phyloP scores from a whole-genome alignment of 1,284 basidiomycete species.

The Termitomyces sp. region DNA sequence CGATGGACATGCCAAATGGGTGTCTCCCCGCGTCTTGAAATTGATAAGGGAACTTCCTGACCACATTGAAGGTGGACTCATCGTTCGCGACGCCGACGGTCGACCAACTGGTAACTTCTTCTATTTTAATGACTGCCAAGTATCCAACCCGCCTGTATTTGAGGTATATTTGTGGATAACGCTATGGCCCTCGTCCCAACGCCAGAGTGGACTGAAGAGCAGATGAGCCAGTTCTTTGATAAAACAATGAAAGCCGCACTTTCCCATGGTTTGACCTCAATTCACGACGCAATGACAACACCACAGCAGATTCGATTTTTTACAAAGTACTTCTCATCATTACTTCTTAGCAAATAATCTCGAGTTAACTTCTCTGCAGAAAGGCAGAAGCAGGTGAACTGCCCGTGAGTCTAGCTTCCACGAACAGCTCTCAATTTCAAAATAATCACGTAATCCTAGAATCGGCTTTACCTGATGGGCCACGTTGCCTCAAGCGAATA shows the following conservation, averaged over 20 bases:
- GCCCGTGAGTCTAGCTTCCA: slow-evolving; percentile 43
- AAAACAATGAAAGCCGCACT: slow-evolving; percentile 64
- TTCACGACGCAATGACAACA: slow-evolving; percentile 74
- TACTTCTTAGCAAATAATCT: slow-evolving; percentile 3
- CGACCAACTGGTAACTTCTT: slow-evolving; percentile 62
- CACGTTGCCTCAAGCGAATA: slow-evolving; percentile 51
- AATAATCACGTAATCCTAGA: slow-evolving; percentile 31
- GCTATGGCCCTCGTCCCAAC: slow-evolving; percentile 65
- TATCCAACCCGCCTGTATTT: neutral
- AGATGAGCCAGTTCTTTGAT: slow-evolving; percentile 59
- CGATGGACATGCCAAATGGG: slow-evolving; percentile 85
- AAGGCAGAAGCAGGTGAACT: slow-evolving; percentile 57
- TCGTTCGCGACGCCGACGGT: slow-evolving; percentile 61
- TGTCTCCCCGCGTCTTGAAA: slow-evolving; percentile 65
- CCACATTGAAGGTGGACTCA: slow-evolving; percentile 69
- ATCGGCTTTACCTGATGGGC: slow-evolving; percentile 78
- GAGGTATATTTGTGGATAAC: slow-evolving; percentile 70
- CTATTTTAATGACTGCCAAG: neutral
- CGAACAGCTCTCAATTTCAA: neutral
- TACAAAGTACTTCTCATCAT: slow-evolving; percentile 41
- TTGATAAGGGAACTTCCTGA: slow-evolving; percentile 52
- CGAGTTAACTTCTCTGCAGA: slow-evolving; percentile 25
- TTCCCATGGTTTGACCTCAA: slow-evolving; percentile 70
- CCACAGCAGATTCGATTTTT: slow-evolving; percentile 60
- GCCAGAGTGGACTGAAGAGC: slow-evolving; percentile 57